Evolutionary conservation across 225 moss, liverwort and hornwort genomes (phyloP).

Genomic region (Sphagnum contortum): DNA sequence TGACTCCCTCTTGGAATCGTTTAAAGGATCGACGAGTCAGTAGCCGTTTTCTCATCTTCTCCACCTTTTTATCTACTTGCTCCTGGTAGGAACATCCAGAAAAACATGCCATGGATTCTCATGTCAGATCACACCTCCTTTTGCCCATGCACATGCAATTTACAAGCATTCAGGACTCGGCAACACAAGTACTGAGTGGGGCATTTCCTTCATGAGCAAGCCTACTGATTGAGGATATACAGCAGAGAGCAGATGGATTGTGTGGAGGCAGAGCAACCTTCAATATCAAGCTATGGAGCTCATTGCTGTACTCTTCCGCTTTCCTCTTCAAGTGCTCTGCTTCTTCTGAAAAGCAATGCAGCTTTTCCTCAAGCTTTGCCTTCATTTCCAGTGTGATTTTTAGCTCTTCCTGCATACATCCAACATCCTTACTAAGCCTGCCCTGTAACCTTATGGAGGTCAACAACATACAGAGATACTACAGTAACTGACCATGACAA

Average conservation of each 20-base stretch:
- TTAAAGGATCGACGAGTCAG: constrained; percentile 60
- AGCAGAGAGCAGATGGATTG: background rate
- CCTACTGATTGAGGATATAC: too few relatives aligned
- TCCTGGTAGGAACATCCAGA: constrained; percentile 39
- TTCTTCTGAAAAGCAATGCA: constrained; percentile 66
- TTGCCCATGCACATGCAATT: too few relatives aligned
- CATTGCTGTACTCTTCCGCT: constrained; percentile 81
- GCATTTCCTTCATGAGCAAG: background rate
- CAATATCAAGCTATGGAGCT: constrained; percentile 51
- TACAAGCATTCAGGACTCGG: background rate
- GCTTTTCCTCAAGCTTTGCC: constrained; percentile 60
- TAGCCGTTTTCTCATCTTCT: constrained; percentile 60
- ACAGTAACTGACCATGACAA: too few relatives aligned
- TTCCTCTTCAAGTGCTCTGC: constrained; percentile 61
- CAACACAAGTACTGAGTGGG: background rate
- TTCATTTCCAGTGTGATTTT: constrained; percentile 56
- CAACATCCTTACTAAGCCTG: background rate
- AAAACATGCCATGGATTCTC: too few relatives aligned
- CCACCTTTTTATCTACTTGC: constrained; percentile 65
- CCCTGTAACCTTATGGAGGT: too few relatives aligned
- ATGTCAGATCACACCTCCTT: too few relatives aligned
- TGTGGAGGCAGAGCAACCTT: constrained; percentile 34
- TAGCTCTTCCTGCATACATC: constrained; percentile 56
- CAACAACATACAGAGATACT: too few relatives aligned
- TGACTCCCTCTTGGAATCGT: constrained; percentile 62